Percentiles rank a stretch among this genome's conserved stretches.
phyloP scores from a whole-genome alignment of 73 alveolate genomes.

The Paramecium caudatum region DNA sequence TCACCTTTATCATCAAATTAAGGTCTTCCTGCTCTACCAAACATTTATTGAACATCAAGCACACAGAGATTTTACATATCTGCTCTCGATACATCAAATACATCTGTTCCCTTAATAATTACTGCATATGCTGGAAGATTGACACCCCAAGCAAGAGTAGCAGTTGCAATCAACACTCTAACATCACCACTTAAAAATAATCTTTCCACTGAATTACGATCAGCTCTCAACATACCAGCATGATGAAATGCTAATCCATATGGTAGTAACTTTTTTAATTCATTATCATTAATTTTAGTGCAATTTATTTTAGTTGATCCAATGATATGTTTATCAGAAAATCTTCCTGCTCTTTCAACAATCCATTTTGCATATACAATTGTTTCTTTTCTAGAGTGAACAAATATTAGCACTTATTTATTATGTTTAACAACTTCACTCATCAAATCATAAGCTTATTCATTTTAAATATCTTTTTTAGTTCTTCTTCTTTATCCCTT shows the following conservation, averaged over 20 bases:
- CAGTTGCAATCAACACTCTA: constrained; percentile 96
- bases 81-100: constrained; percentile 70
- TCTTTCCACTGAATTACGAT: constrained; percentile 92
- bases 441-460: constrained; percentile 89
- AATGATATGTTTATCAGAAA: constrained; percentile 86
- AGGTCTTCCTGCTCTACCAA: constrained; percentile 99
- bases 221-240: constrained; percentile 98
- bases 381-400: constrained; percentile 99
- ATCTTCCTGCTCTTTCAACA: constrained; percentile 80
- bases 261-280: constrained; percentile 85
- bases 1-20: constrained; percentile 98
- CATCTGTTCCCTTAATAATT: constrained; percentile 93
- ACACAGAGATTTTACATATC: constrained; percentile 94
- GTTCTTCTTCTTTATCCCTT: constrained; percentile 74
- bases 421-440: constrained; percentile 89
- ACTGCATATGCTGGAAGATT: constrained; percentile 99
- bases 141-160: constrained; percentile 99
- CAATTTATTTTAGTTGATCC: constrained; percentile 84
- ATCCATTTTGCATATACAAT: constrained; percentile 90
- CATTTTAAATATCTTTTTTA: constrained; percentile 84
- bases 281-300: constrained; percentile 81
- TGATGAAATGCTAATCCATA: constrained; percentile 98
- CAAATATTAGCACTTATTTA: constrained; percentile 98
- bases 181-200: constrained; percentile 93
- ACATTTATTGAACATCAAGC: constrained; percentile 97